Percentiles rank a stretch among this genome's conserved stretches.
Conservation (phyloP, 2,329 filamentous ascomycete genomes). For the Aspergillus tamarii region DNA sequence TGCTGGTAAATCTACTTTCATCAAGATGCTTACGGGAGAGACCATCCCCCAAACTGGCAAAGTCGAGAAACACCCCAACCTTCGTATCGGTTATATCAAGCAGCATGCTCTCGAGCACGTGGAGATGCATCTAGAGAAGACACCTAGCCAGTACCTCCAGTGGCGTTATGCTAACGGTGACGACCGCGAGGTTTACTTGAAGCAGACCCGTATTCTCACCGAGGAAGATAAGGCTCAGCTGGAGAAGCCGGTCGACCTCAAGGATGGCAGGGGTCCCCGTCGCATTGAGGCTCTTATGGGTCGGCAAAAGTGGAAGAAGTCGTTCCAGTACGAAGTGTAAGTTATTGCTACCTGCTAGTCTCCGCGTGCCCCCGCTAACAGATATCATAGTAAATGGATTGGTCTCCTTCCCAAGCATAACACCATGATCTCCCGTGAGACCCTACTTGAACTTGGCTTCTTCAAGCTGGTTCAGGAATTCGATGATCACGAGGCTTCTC, state of each 20-base stretch:
- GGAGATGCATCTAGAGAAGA: slow-evolving; percentile 99
- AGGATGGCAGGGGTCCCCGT: slow-evolving; percentile 75
- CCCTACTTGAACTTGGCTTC: slow-evolving; percentile 81
- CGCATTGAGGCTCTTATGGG: slow-evolving; percentile 89
- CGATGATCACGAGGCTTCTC: slow-evolving; percentile 97
- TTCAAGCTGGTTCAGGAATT: slow-evolving; percentile 96
- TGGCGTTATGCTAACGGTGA: slow-evolving; percentile 98
- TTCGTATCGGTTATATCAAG: slow-evolving; percentile 99
- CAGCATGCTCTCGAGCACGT: slow-evolving; percentile 99
- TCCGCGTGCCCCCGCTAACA: slow-evolving; percentile 10
- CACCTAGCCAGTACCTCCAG: slow-evolving; percentile 96
- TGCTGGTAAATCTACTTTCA: slow-evolving; percentile 96
- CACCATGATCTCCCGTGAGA: slow-evolving; percentile 89
- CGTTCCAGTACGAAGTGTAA: slow-evolving; percentile 95
- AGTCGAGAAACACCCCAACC: slow-evolving; percentile 97
- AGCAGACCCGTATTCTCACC: slow-evolving; percentile 91
- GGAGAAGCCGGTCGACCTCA: slow-evolving; percentile 84
- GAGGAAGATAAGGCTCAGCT: slow-evolving; percentile 85
- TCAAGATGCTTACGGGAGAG: slow-evolving; percentile 95
- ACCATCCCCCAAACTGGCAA: slow-evolving; percentile 79
- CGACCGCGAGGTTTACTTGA: slow-evolving; percentile 94
- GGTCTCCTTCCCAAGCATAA: slow-evolving; percentile 90
- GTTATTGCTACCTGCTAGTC: slow-evolving; percentile 31
- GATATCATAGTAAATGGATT: slow-evolving; percentile 73
- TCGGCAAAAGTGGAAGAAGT: slow-evolving; percentile 98